A percentile compares a stretch with the other conserved stretches of the same genome.
phyloP scores from a whole-genome alignment of 768 basidiomycete genomes.

The Collybia nuda region DNA sequence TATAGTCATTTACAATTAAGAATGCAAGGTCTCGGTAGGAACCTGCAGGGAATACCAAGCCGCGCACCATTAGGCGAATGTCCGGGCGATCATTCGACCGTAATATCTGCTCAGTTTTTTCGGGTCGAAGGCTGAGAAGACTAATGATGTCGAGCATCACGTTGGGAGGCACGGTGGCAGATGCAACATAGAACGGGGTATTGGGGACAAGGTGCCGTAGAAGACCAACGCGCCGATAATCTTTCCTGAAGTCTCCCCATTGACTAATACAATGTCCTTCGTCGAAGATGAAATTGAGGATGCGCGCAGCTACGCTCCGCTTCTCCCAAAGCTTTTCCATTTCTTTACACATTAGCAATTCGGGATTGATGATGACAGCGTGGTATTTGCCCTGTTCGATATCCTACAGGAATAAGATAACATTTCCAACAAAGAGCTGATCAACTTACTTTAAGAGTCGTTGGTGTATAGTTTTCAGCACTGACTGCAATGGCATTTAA shows the following conservation, averaged over 20 bases:
- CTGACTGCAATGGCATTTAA: constrained; percentile 18
- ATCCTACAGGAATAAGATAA: not conserved
- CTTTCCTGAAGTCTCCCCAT: constrained; percentile 34
- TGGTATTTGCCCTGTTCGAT: constrained; percentile 8
- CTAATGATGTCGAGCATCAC: constrained; percentile 19
- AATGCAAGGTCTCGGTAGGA: constrained; percentile 21
- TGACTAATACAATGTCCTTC: constrained; percentile 38
- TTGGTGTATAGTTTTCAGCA: constrained; percentile 8
- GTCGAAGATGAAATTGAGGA: constrained; percentile 27
- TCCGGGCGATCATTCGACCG: constrained; percentile 32
- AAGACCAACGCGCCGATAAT: constrained; percentile 26
- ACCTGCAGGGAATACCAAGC: constrained; percentile 18
- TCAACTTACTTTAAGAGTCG: constrained; percentile 18
- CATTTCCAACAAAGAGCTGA: too few relatives aligned
- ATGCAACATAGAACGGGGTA: constrained; percentile 28
- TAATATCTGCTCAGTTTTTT: constrained; percentile 12
- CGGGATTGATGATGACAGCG: constrained; percentile 25
- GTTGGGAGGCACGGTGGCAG: constrained; percentile 28
- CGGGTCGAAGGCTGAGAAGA: constrained; percentile 16
- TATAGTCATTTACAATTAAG: too few relatives aligned
- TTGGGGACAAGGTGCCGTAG: constrained; percentile 20
- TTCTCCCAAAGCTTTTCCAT: not conserved
- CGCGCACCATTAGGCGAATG: constrained; percentile 22
- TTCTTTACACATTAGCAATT: not conserved
- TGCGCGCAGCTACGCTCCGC: not conserved